Conservation (phyloP, 2,329 filamentous ascomycete species). For the Fusarium liriodendri region DNA sequence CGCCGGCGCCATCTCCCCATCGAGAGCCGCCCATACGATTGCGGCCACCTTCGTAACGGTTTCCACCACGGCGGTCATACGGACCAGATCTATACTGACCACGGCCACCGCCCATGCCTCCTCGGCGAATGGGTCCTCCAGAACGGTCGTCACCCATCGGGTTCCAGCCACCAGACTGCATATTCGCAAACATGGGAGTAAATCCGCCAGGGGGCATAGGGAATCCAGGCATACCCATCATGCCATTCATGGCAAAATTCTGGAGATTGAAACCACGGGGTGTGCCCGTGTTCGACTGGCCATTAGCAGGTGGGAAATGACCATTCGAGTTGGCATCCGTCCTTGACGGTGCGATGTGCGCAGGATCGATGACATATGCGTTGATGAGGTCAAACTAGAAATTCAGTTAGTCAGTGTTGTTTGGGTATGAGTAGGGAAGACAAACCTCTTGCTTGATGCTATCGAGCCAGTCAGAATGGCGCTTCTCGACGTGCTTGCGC, state of each 20-base stretch:
- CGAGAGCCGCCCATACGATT: conserved; percentile 64
- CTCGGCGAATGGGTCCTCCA: conserved; percentile 76
- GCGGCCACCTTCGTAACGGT: conserved; percentile 62
- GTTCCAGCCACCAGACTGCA: conserved; percentile 63
- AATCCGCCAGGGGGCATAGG: conserved; percentile 61
- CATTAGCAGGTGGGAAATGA: conserved; percentile 86
- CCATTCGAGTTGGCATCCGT: conserved; percentile 96
- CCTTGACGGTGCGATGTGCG: conserved; percentile 92
- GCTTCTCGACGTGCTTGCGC: conserved; percentile 97
- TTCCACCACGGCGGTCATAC: conserved; percentile 76
- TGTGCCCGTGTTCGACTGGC: conserved; percentile 82
- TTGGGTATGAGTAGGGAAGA: conserved; percentile 22
- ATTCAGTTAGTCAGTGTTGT: conserved; percentile 25
- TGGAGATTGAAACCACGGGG: conserved; percentile 91
- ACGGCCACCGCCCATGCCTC: conserved; percentile 63
- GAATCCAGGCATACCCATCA: conserved; percentile 71
- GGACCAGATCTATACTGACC: conserved; percentile 75
- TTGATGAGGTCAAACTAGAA: conserved; percentile 88
- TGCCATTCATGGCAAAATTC: conserved; percentile 72
- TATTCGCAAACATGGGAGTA: conserved; percentile 66
- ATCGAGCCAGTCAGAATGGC: conserved; percentile 89
- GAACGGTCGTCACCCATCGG: conserved; percentile 66
- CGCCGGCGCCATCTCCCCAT: conserved; percentile 82
- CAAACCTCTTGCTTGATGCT: conserved; percentile 84
- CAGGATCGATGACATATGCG: conserved; percentile 91